Base-by-base conservation (phyloP, 495 filamentous ascomycete species). In the Friedmanniomyces simplex region DNA sequence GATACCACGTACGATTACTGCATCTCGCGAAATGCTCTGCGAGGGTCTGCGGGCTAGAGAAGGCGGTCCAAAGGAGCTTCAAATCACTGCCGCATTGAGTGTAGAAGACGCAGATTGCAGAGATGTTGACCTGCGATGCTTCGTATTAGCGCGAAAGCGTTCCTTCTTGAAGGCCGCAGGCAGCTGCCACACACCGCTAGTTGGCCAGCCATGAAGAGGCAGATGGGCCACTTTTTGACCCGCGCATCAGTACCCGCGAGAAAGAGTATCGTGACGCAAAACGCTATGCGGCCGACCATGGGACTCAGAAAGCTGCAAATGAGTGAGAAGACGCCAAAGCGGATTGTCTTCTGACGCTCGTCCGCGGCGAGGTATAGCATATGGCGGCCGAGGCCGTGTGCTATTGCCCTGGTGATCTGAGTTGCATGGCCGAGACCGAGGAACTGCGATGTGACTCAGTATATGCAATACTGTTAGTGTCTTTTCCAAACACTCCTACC, bases 211-310 rank as follows among this genome's bases (percentile, higher is more conserved):
- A 52, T 10, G 42, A 64, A 57, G 13, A 60, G 36, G n/a, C 42
- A 57, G 21, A 60, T 56, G 24, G 57, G 58, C 57, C 57, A 60
- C n/a, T 41, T 47, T 36, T 28, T 46, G 1, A 64, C 51, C 8
- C 52, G 36, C 16, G 52, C 39, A 50, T 64, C 61, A 14, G 61
- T 64, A 12, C 48, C 52, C 2, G 61, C 43, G 21, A 64, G 53
- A 39, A 43, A 64, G 18, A 57, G 49, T 16, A 64, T 22, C 10
- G 58, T 60, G 14, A 64, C 45, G 53, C 53, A 57, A 39, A 60
- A 64, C 2, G 47, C 57, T 8, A 64, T 41, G 14, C 61, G 52
- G 10, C 52, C 61, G 32, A 42, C 37, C 53, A 64, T 59, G 7
- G 61, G 61, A 18, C 34, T 47, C 18, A 60, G 52, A 41, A 56